These are phyloP conservation scores for Fraxinus quadrangulata DNA, from an alignment of 257 asterid species.

Conservation along the genomic window DNA sequence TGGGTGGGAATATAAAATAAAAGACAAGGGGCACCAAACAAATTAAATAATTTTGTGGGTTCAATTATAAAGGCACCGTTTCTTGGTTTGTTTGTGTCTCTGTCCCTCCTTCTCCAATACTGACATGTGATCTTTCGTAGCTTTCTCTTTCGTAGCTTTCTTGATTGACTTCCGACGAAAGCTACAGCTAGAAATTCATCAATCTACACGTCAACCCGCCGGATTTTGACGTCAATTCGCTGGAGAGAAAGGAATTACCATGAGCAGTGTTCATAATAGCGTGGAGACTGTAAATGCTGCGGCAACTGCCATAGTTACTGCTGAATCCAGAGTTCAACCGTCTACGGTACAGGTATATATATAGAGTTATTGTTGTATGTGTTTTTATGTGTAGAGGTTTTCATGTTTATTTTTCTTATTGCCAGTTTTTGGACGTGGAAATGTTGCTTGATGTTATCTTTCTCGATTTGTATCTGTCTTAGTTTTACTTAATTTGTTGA, in stretches of 20 bases:
- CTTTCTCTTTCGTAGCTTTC: conserved; percentile 34
- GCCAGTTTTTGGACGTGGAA: conserved; percentile 12
- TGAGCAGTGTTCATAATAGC: conserved; percentile 78
- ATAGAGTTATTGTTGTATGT: not conserved
- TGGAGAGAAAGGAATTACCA: conserved; percentile 26
- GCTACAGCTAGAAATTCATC: conserved; percentile 32
- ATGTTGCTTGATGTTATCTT: conserved; percentile 21
- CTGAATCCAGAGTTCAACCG: conserved; percentile 88
- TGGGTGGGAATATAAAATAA: not conserved
- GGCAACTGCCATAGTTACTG: conserved; percentile 86
- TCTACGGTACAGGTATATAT: conserved; percentile 68
- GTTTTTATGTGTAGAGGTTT: not conserved
- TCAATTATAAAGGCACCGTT: conserved; percentile 33
- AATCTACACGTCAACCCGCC: conserved; percentile 25
- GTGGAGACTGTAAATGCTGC: conserved; percentile 97
- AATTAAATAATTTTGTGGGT: not conserved
- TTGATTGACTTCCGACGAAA: conserved; percentile 47
- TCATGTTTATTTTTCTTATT: not conserved
- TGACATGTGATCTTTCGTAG: conserved; percentile 49
- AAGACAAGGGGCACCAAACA: conserved; percentile 5
- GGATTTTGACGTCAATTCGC: conserved; percentile 11
- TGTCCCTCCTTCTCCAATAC: not conserved
- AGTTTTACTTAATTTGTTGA: not conserved
- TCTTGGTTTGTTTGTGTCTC: conserved; percentile 29
- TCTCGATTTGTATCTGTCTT: not conserved